A percentile compares a stretch with the other conserved stretches of the same genome.
Evolutionary conservation across 257 asterid genomes (phyloP).

Genomic region (Fraxinus quadrangulata): DNA sequence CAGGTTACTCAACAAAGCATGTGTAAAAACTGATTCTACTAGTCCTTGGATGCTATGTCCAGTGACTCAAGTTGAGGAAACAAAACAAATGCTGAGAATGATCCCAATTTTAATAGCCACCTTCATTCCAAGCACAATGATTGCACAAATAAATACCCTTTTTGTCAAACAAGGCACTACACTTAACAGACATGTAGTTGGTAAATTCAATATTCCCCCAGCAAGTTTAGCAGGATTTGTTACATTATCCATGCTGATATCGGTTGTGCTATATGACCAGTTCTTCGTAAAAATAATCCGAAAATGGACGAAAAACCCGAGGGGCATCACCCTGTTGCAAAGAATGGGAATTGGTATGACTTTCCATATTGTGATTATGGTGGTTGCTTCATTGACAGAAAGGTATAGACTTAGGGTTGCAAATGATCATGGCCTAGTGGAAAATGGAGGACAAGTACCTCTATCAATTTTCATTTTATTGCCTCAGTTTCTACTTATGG

Average conservation of each 20-base stretch:
- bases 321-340: slow-evolving; percentile 76
- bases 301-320: slow-evolving; percentile 69
- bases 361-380: slow-evolving; percentile 66
- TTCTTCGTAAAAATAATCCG: slow-evolving; percentile 40
- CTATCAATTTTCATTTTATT: slow-evolving; percentile 59
- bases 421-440: slow-evolving; percentile 39
- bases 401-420: slow-evolving; percentile 61
- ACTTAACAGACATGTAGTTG: slow-evolving; percentile 49
- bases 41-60: slow-evolving; percentile 76
- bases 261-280: slow-evolving; percentile 69
- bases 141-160: slow-evolving; percentile 70
- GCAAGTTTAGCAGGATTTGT: slow-evolving; percentile 75
- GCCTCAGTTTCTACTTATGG: slow-evolving; percentile 81
- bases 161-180: slow-evolving; percentile 83
- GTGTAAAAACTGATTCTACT: slow-evolving; percentile 50
- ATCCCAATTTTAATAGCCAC: slow-evolving; percentile 65
- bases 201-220: slow-evolving; percentile 63
- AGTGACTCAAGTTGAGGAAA: slow-evolving; percentile 84
- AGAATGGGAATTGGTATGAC: slow-evolving; percentile 85
- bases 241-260: slow-evolving; percentile 69
- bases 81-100: slow-evolving; percentile 82
- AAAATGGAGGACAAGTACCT: slow-evolving; percentile 53
- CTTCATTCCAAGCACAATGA: slow-evolving; percentile 71
- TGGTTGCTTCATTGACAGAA: slow-evolving; percentile 59
- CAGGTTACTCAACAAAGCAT: slow-evolving; percentile 80